phyloP scores from a whole-genome alignment of 805 yeast genomes.

The Middelhovenomyces tepae region DNA sequence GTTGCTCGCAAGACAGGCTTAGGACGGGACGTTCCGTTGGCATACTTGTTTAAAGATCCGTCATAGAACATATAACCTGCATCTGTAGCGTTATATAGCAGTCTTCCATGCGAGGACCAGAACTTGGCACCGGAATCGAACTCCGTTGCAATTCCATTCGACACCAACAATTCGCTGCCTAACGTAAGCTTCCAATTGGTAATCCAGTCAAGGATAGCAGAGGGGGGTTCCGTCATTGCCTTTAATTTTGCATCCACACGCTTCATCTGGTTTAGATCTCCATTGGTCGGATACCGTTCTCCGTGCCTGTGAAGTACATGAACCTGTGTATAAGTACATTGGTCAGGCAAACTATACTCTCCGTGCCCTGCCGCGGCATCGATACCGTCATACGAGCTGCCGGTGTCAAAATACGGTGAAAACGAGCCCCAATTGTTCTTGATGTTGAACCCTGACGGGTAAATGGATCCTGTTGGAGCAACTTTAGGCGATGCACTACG shows the following conservation, averaged over 20 bases:
- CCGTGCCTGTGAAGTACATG: slow-evolving; percentile 72
- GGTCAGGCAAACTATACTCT: slow-evolving; percentile 25
- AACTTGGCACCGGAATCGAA: slow-evolving; percentile 30
- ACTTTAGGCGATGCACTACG: slow-evolving; percentile 23
- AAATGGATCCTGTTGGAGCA: slow-evolving; percentile 30
- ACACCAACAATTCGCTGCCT: slow-evolving; percentile 27
- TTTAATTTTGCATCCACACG: slow-evolving; percentile 27
- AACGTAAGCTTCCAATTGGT: slow-evolving; percentile 27
- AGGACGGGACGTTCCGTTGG: slow-evolving; percentile 27
- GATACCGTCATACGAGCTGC: slow-evolving; percentile 27
- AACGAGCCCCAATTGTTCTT: slow-evolving; percentile 33
- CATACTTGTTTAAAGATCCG: slow-evolving; percentile 22
- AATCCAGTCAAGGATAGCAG: too few species aligned
- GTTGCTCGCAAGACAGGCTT: slow-evolving; percentile 31
- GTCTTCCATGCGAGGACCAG: slow-evolving; percentile 35
- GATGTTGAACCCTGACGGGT: slow-evolving; percentile 30
- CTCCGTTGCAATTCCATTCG: slow-evolving; percentile 32
- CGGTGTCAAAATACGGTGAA: slow-evolving; percentile 32
- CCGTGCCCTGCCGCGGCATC: slow-evolving; percentile 21
- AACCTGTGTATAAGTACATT: slow-evolving; percentile 54
- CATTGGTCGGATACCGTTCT: slow-evolving; percentile 57
- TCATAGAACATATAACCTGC: slow-evolving; percentile 22
- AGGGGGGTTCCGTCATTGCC: slow-evolving; percentile 20
- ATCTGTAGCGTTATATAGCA: slow-evolving; percentile 25
- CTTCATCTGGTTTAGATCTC: slow-evolving; percentile 33